Conservation (phyloP, 306 rosid genomes). For the Gastrolobium bilobum region DNA sequence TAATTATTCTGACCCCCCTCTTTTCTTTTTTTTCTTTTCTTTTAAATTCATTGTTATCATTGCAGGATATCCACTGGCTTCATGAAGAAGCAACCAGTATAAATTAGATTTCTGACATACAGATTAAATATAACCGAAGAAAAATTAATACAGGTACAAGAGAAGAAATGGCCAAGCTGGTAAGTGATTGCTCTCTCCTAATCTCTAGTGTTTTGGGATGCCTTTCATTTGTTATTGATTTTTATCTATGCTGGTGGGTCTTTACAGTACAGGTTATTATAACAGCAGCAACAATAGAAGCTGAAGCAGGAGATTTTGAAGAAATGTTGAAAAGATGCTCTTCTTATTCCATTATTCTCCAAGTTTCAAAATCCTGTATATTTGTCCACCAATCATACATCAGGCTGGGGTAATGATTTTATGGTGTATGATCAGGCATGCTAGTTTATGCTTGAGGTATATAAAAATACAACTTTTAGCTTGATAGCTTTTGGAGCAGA, state of each 20-base stretch:
- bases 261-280: slow-evolving; percentile 40
- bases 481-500: slow-evolving; percentile 31
- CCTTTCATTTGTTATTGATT: slow-evolving; percentile 34
- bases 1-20: slow-evolving; percentile 31
- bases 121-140: slow-evolving; percentile 38
- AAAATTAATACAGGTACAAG: slow-evolving; percentile 27
- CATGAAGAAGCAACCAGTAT: slow-evolving; percentile 41
- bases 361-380: slow-evolving; percentile 39
- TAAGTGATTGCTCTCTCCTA: slow-evolving; percentile 22
- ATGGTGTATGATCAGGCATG: slow-evolving; percentile 23
- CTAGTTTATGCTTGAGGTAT: slow-evolving; percentile 35
- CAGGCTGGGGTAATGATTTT: slow-evolving; percentile 32
- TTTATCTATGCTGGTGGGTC: slow-evolving; percentile 28
- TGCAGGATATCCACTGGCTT: slow-evolving; percentile 57
- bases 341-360: slow-evolving; percentile 39
- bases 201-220: slow-evolving; percentile 27
- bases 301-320: slow-evolving; percentile 44
- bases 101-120: slow-evolving; percentile 40
- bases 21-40: neutral
- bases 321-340: slow-evolving; percentile 38
- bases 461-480: slow-evolving; percentile 37
- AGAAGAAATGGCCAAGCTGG: slow-evolving; percentile 48
- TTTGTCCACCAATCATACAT: slow-evolving; percentile 34
- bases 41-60: slow-evolving; percentile 28
- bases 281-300: neutral